A percentile compares a stretch with the other conserved stretches of the same genome.
Conservation (phyloP, 2,329 filamentous ascomycete species). For the Fusarium goolgardi region DNA sequence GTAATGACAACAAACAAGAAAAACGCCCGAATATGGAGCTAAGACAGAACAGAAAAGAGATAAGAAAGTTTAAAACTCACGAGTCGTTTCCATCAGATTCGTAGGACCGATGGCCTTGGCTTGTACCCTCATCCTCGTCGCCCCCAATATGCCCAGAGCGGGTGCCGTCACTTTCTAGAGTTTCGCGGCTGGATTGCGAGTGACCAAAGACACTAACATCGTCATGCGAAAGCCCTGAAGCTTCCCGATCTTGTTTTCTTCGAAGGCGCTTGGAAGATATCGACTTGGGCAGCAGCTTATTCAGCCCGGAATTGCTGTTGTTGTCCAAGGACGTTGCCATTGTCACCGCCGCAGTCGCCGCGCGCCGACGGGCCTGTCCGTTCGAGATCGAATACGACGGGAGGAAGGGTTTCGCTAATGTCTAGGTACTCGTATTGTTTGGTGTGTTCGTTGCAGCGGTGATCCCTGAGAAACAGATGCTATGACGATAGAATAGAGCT, state of each 20-base stretch:
- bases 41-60: conserved; percentile 9
- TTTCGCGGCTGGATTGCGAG: conserved; percentile 55
- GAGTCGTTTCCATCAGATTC: conserved; percentile 51
- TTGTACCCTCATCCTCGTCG: conserved; percentile 50
- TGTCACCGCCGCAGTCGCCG: conserved; percentile 5
- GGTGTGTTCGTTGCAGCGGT: conserved; percentile 25
- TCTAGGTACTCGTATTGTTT: conserved; percentile 21
- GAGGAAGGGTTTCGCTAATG: conserved; percentile 10
- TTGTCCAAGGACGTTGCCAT: conserved; percentile 40
- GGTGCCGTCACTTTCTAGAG: conserved; percentile 52
- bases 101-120: conserved; percentile 52
- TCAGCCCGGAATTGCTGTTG: conserved; percentile 53
- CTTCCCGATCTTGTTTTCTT: conserved; percentile 59
- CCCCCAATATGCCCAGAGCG: conserved; percentile 49
- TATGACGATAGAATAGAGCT: conserved; percentile 13
- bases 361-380: not conserved
- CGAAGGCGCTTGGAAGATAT: conserved; percentile 62
- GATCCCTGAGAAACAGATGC: conserved; percentile 12
- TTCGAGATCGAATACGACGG: not conserved
- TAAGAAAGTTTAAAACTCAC: conserved; percentile 39
- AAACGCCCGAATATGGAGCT: not conserved
- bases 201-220: conserved; percentile 48
- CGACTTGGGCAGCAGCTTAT: conserved; percentile 65
- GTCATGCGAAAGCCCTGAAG: conserved; percentile 44
- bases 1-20: not conserved